Evolutionary conservation across 306 rosid genomes (phyloP), one percentile per base, ranked within the genome.

Genomic region (Rosa lucieae): DNA sequence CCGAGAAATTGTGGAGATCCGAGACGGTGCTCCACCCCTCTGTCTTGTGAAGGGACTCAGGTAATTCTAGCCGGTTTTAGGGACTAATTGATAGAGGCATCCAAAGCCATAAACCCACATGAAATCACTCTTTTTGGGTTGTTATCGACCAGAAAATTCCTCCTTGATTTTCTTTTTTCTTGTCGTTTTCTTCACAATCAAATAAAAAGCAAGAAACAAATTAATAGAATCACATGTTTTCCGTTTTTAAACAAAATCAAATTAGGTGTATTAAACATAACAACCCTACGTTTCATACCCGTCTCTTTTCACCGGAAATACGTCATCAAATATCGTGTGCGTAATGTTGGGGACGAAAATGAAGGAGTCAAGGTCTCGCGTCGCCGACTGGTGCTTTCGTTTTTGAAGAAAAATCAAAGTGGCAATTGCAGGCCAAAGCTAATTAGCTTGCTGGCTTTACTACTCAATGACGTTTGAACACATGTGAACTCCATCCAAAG

Each of bases 381-480:
- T 62, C 21, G 46, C 43, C 70, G 46, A 66, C 70, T 17, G 12
- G 44, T 66, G 70, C 11, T 4, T 66, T 66, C 29, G 47, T 37
- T 35, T 66, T 17, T 15, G 46, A 66, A 66, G 70, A 66, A 66
- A 66, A 66, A 66, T 66, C 70, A 17, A 37, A 32, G 70, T 5
- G 3, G 7, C 20, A 29, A 37, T 14, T 14, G 70, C 21, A 32
- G 44, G 44, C 70, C 61, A 55, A 53, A 5, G 61, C 61, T 3
- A 49, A 11, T 49, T 12, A 12, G 18, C 6, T 11, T 23, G 18
- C 17, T 62, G 4, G 8, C 67, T 62, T 62, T 62, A 11, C 18
- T 62, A 29, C 39, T 62, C 15, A 29, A 65, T 35, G 70, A 66
- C 70, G 70, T 66, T 66, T 66, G 47, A 66, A 66, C 70, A 65